A percentile compares a stretch with the other conserved stretches of the same genome.
phyloP scores from a whole-genome alignment of 805 yeast species.

The Ogataea parapolymorpha region DNA sequence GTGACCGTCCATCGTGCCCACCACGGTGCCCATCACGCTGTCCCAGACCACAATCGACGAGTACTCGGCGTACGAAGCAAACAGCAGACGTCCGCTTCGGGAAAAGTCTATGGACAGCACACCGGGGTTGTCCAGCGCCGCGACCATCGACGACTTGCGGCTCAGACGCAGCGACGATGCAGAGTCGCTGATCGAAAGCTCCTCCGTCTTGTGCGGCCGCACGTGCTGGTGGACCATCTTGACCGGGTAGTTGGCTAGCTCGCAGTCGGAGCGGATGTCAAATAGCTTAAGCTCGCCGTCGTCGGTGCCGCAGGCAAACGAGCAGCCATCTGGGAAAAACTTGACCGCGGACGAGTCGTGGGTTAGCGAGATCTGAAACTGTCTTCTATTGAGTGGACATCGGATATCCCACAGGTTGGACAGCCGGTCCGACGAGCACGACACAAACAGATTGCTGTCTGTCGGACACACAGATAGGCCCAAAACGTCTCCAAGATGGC shows the following conservation, averaged over 20 bases:
- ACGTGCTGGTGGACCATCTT: conserved; percentile 9
- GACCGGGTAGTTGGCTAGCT: conserved; percentile 45
- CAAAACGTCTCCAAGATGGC: conserved; percentile 72
- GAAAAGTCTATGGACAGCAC: conserved; percentile 72
- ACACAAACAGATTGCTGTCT: conserved; percentile 41
- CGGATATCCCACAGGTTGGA: conserved; percentile 67
- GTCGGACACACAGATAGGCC: conserved; percentile 36
- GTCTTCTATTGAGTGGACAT: conserved; percentile 37
- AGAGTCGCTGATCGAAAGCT: conserved; percentile 12
- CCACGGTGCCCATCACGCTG: conserved; percentile 55
- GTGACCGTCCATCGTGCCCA: conserved; percentile 68
- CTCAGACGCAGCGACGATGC: conserved; percentile 23
- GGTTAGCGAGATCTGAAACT: conserved; percentile 47
- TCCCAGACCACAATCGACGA: conserved; percentile 76
- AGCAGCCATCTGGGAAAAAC: conserved; percentile 66
- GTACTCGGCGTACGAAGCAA: conserved; percentile 70
- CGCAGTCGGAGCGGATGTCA: conserved; percentile 77
- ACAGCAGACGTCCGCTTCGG: conserved; percentile 68
- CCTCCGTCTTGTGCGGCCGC: conserved; percentile 12
- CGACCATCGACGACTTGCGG: conserved; percentile 27
- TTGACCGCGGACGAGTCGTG: conserved; percentile 60
- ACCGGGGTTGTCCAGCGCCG: conserved; percentile 57
- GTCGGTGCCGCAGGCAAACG: conserved; percentile 75
- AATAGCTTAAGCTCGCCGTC: conserved; percentile 68
- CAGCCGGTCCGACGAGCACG: conserved; percentile 68